These are phyloP conservation scores for Agaricales sp. DNA, from an alignment of 1,284 basidiomycete genomes.

Conservation along the genomic window DNA sequence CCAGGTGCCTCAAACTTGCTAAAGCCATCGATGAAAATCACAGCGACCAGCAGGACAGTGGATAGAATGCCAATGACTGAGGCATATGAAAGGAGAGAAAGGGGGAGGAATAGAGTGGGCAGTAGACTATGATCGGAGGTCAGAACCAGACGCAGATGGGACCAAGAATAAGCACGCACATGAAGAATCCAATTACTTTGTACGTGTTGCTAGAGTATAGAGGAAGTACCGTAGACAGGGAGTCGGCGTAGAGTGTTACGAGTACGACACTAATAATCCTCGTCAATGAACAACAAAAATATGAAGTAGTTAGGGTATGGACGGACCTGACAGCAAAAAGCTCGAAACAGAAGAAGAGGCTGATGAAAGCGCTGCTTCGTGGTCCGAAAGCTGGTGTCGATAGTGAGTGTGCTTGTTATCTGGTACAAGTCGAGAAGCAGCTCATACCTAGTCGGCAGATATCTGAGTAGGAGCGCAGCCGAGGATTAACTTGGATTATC, in stretches of 20 bases:
- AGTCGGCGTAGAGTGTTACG: slow-evolving; percentile 82
- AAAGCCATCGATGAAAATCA: slow-evolving; percentile 81
- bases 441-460: slow-evolving; percentile 59
- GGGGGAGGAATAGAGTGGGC: slow-evolving; percentile 77
- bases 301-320: slow-evolving; percentile 9
- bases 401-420: neutral
- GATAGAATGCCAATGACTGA: slow-evolving; percentile 81
- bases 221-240: slow-evolving; percentile 66
- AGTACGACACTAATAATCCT: slow-evolving; percentile 58
- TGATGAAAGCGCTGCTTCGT: slow-evolving; percentile 57
- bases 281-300: slow-evolving; percentile 9
- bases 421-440: no score
- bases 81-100: slow-evolving; percentile 77
- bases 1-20: slow-evolving; percentile 75
- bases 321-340: slow-evolving; percentile 69
- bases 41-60: slow-evolving; percentile 66
- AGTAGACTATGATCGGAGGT: slow-evolving; percentile 40
- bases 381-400: slow-evolving; percentile 60
- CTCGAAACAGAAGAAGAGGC: slow-evolving; percentile 75
- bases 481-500: slow-evolving; percentile 63
- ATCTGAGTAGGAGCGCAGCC: slow-evolving; percentile 77
- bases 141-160: neutral
- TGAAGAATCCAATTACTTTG: slow-evolving; percentile 62
- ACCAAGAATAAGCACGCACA: slow-evolving; percentile 37
- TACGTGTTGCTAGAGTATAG: slow-evolving; percentile 57